phyloP scores from a whole-genome alignment of 148 eudicot species.

The Persicaria maculosa region DNA sequence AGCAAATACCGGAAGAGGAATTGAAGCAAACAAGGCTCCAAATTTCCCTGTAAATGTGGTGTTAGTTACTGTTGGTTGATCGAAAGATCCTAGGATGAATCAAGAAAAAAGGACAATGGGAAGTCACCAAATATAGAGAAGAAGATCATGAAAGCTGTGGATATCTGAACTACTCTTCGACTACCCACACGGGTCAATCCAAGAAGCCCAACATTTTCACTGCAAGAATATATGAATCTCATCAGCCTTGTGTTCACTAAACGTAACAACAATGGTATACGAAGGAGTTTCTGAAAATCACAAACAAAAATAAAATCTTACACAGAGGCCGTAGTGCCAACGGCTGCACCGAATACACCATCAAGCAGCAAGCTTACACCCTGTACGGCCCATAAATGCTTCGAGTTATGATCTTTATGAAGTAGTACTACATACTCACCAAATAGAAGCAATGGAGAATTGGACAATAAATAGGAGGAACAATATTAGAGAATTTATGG shows the following conservation, averaged over 20 bases:
- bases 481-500: background rate
- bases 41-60: conserved; percentile 60
- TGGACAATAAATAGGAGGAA: background rate
- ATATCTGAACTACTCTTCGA: conserved; percentile 91
- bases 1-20: conserved; percentile 89
- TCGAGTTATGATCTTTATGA: background rate
- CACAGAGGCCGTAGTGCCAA: conserved; percentile 87
- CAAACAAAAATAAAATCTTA: conserved; percentile 28
- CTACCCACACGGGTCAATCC: conserved; percentile 92
- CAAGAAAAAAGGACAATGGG: background rate
- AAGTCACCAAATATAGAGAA: conserved; percentile 85
- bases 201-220: conserved; percentile 94
- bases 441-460: background rate
- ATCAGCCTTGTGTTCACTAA: background rate
- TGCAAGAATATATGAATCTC: conserved; percentile 23
- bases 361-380: conserved; percentile 82
- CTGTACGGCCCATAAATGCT: conserved; percentile 24
- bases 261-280: background rate
- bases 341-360: conserved; percentile 78
- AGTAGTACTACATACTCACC: background rate
- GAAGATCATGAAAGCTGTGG: conserved; percentile 88
- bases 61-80: background rate
- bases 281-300: background rate
- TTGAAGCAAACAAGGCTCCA: conserved; percentile 89
- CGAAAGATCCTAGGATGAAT: background rate